These are phyloP conservation scores for Leccinum olivaceopallidum DNA, from an alignment of 768 basidiomycete species.

Conservation along the genomic window DNA sequence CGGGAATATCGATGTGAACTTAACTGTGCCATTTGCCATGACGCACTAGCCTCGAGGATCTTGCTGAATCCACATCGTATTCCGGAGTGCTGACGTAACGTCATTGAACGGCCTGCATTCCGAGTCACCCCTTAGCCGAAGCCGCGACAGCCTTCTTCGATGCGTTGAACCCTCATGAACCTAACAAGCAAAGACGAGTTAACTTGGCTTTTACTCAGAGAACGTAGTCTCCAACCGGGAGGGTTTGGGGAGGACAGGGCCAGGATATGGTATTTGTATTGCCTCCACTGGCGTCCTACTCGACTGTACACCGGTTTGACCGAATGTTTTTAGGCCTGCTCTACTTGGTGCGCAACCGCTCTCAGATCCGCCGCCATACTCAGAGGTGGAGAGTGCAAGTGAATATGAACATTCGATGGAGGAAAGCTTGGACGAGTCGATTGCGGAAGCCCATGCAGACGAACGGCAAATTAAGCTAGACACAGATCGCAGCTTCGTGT, in stretches of 20 bases:
- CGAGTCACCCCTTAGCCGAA: not conserved
- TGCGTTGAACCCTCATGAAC: slow-evolving; percentile 23
- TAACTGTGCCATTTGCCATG: not conserved
- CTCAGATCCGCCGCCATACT: slow-evolving; percentile 34
- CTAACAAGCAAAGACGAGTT: slow-evolving; percentile 24
- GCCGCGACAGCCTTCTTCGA: slow-evolving; percentile 3
- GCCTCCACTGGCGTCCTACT: slow-evolving; percentile 5
- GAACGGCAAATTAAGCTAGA: slow-evolving; percentile 88
- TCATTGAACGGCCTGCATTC: not conserved
- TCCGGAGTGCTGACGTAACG: slow-evolving; percentile 24
- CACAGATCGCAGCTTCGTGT: slow-evolving; percentile 90
- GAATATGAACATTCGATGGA: slow-evolving; percentile 6
- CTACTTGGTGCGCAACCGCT: slow-evolving; percentile 40
- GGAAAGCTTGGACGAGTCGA: not conserved
- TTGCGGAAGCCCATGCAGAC: slow-evolving; percentile 54
- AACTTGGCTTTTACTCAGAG: slow-evolving; percentile 49
- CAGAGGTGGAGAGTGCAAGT: slow-evolving; percentile 22
- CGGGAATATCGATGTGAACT: not conserved
- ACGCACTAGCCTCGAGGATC: not conserved
- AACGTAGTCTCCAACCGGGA: slow-evolving; percentile 52
- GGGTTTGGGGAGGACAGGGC: slow-evolving; percentile 62
- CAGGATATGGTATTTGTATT: slow-evolving; percentile 52
- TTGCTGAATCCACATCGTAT: not conserved
- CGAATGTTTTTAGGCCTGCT: slow-evolving; percentile 21
- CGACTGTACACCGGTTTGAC: slow-evolving; percentile 22